Percentiles rank a stretch among this genome's conserved stretches.
phyloP scores from a whole-genome alignment of 202 grass and related monocot species.

The Zizania palustris region DNA sequence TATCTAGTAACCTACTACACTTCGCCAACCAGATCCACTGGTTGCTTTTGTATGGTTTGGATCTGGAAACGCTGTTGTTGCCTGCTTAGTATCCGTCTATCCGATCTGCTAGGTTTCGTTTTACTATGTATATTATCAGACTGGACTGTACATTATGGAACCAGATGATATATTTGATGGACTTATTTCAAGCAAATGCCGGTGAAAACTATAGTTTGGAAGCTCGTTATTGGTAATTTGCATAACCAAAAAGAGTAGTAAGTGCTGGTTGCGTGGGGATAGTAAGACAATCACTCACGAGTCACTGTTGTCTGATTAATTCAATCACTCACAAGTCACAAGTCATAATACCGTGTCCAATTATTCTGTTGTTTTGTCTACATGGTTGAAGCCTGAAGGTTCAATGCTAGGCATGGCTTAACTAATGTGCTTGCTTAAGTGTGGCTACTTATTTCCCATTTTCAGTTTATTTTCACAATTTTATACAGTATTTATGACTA shows the following conservation, averaged over 20 bases:
- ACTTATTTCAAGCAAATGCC: not conserved
- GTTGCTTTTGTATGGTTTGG: not conserved
- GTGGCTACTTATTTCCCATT: not conserved
- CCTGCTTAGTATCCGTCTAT: not conserved
- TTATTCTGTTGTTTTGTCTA: slow-evolving; percentile 1
- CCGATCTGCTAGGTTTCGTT: not conserved
- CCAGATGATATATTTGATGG: not conserved
- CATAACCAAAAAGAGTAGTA: not conserved
- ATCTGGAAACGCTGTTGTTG: not conserved
- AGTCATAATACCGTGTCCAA: not conserved
- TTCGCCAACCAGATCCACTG: slow-evolving; percentile 30
- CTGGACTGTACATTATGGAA: not conserved
- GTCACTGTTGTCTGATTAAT: no score
- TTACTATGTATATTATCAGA: not conserved
- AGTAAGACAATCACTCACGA: not conserved
- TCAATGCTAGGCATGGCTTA: not conserved
- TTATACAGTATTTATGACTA: no score
- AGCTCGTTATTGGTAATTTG: not conserved
- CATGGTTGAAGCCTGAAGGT: not conserved
- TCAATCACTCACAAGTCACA: not conserved
- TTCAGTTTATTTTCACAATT: no score
- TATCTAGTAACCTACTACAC: not conserved
- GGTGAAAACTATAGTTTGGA: not conserved
- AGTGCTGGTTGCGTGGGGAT: not conserved
- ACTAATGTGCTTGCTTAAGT: not conserved